A percentile compares a stretch with the other conserved stretches of the same genome.
phyloP scores from a whole-genome alignment of 2,329 filamentous ascomycete genomes.

The Chaetothyriales sp. region DNA sequence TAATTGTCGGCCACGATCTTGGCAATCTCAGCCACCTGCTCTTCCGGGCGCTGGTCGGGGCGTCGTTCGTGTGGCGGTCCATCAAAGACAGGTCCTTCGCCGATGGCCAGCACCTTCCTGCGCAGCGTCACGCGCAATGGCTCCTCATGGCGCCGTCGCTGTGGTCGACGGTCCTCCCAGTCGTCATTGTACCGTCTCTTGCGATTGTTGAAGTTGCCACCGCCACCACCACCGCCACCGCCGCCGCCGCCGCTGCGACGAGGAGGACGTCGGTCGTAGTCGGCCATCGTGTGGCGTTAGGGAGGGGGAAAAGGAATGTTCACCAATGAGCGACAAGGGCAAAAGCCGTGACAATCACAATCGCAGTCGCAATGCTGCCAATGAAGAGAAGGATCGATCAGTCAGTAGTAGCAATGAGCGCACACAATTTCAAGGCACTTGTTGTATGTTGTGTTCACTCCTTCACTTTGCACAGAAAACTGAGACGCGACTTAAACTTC shows the following conservation, averaged over 20 bases:
- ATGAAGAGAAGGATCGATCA: not conserved
- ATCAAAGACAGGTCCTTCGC: not conserved
- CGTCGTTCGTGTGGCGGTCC: not conserved
- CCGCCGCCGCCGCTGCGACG: slow-evolving; percentile 24
- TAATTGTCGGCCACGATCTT: slow-evolving; percentile 66
- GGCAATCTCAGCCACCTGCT: slow-evolving; percentile 61
- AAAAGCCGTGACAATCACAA: not conserved
- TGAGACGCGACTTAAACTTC: not conserved
- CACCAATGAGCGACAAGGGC: not conserved
- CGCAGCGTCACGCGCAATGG: slow-evolving; percentile 57
- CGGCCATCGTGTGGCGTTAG: slow-evolving; percentile 30
- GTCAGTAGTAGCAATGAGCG: no score
- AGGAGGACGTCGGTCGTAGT: slow-evolving; percentile 38
- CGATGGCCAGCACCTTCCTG: slow-evolving; percentile 50
- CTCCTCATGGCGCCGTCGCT: slow-evolving; percentile 59
- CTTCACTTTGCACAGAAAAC: not conserved
- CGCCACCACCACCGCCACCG: slow-evolving; percentile 33
- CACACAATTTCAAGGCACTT: no score
- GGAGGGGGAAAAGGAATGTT: not conserved
- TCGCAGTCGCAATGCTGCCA: not conserved
- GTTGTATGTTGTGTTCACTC: not conserved
- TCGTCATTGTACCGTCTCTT: slow-evolving; percentile 72
- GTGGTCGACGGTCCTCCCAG: slow-evolving; percentile 57
- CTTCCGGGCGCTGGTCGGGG: slow-evolving; percentile 35
- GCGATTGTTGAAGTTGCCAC: slow-evolving; percentile 43